Conservation (phyloP, 805 yeast genomes). For the Hyphopichia homilentoma region DNA sequence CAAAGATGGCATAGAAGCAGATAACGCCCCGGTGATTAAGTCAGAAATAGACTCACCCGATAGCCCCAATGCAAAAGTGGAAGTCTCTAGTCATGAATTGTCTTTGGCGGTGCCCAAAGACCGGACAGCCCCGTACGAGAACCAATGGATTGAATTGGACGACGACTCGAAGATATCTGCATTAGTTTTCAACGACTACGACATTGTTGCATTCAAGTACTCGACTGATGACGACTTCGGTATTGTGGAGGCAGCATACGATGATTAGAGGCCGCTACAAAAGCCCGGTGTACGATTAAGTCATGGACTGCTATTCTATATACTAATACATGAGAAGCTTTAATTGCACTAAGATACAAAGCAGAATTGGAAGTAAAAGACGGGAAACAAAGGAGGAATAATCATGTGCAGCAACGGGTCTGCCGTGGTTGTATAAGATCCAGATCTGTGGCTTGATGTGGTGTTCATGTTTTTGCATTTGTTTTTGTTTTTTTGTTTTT, state of each 20-base stretch:
- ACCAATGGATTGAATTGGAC: constrained; percentile 34
- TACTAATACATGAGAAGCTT: too few species aligned
- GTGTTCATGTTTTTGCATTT: too few species aligned
- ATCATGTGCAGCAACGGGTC: too few species aligned
- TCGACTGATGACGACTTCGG: constrained; percentile 32
- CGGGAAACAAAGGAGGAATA: too few species aligned
- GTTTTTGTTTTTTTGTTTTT: too few species aligned
- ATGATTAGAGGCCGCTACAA: constrained; percentile 16
- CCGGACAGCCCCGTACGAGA: constrained; percentile 27
- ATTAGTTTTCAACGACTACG: constrained; percentile 36
- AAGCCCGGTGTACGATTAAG: too few species aligned
- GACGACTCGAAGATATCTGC: constrained; percentile 17
- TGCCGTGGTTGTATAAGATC: too few species aligned
- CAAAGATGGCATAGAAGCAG: constrained; percentile 12
- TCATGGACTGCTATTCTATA: too few species aligned
- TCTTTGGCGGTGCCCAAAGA: constrained; percentile 42
- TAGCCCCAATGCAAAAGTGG: constrained; percentile 4
- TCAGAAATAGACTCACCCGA: constrained; percentile 3
- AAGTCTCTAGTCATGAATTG: constrained; percentile 19
- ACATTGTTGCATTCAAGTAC: constrained; percentile 38
- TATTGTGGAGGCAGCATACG: constrained; percentile 32
- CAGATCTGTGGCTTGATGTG: too few species aligned
- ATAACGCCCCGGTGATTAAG: constrained; percentile 3
- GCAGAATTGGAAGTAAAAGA: too few species aligned
- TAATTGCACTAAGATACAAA: too few species aligned